These are phyloP conservation scores for Pyrenophora graminea DNA, from an alignment of 2,329 filamentous ascomycete species.

Conservation along the genomic window DNA sequence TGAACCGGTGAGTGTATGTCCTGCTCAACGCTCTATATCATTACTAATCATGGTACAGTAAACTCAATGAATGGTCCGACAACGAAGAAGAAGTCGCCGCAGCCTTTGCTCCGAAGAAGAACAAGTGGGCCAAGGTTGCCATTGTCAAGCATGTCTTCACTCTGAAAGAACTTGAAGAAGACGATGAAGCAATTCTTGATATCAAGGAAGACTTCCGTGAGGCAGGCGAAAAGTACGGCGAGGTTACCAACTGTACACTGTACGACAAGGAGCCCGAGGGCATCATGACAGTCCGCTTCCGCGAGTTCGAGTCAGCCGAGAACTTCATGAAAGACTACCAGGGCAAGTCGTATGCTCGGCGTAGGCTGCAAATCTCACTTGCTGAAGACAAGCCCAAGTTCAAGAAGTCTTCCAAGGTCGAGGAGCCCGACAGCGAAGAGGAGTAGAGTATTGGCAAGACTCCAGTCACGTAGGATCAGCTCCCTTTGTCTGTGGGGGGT, in stretches of 20 bases:
- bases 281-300: constrained; percentile 83
- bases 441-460: constrained; percentile 19
- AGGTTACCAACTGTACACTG: constrained; percentile 87
- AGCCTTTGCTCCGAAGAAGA: constrained; percentile 54
- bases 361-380: constrained; percentile 24
- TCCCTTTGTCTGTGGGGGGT: no score
- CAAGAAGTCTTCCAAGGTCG: constrained; percentile 33
- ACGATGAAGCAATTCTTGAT: constrained; percentile 79
- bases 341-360: constrained; percentile 23
- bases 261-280: constrained; percentile 87
- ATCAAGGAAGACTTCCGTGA: constrained; percentile 95
- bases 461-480: no score
- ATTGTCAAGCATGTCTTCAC: constrained; percentile 95
- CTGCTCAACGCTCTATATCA: background rate
- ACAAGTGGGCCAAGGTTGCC: constrained; percentile 75
- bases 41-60: constrained; percentile 55
- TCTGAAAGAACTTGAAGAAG: constrained; percentile 79
- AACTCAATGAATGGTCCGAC: constrained; percentile 93
- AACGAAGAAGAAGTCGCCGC: constrained; percentile 63
- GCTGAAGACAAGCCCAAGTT: constrained; percentile 39
- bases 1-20: constrained; percentile 62
- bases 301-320: constrained; percentile 65
- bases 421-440: constrained; percentile 31
- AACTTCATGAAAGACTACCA: constrained; percentile 28
- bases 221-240: constrained; percentile 82